Percentiles rank a stretch among this genome's conserved stretches.
These are phyloP conservation scores for Hondaea fermentalgiana DNA, from an alignment of 108 stramenopile genomes.

Conservation along the genomic window DNA sequence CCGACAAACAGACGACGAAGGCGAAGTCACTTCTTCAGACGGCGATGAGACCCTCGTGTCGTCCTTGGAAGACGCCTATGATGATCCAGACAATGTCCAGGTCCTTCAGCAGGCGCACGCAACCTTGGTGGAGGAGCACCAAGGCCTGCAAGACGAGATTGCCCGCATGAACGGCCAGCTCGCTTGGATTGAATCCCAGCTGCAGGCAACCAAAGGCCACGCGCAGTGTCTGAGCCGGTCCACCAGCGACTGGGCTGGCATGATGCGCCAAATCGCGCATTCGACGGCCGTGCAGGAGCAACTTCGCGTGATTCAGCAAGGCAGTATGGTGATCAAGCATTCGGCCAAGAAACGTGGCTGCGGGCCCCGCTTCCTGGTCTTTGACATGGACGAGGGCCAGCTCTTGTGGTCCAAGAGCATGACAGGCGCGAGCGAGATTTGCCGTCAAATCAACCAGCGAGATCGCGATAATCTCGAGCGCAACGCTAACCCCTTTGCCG, in stretches of 20 bases:
- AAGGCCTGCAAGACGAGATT: not conserved
- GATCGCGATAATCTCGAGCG: not conserved
- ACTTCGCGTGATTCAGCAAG: not conserved
- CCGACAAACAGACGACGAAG: not conserved
- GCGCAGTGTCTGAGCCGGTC: not conserved
- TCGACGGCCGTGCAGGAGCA: not conserved
- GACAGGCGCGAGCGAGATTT: not conserved
- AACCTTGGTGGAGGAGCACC: not conserved
- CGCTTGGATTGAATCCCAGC: constrained; percentile 1
- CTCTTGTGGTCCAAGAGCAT: not conserved
- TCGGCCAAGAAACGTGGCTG: constrained; percentile 12
- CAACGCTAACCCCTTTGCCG: not conserved
- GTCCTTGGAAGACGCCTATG: not conserved
- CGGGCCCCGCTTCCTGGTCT: not conserved
- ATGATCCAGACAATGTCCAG: not conserved
- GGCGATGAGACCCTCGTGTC: not conserved
- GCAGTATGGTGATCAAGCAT: constrained; percentile 7
- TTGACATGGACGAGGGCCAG: not conserved
- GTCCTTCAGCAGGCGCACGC: not conserved
- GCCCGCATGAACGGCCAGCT: constrained; percentile 11
- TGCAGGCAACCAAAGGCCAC: constrained; percentile 5
- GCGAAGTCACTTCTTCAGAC: not conserved
- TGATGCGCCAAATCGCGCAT: not conserved
- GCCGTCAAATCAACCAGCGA: not conserved
- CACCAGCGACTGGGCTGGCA: constrained; percentile 16